Conservation (phyloP, 1,139 yeast species). For the Saccharomycopsis hybrid region DNA sequence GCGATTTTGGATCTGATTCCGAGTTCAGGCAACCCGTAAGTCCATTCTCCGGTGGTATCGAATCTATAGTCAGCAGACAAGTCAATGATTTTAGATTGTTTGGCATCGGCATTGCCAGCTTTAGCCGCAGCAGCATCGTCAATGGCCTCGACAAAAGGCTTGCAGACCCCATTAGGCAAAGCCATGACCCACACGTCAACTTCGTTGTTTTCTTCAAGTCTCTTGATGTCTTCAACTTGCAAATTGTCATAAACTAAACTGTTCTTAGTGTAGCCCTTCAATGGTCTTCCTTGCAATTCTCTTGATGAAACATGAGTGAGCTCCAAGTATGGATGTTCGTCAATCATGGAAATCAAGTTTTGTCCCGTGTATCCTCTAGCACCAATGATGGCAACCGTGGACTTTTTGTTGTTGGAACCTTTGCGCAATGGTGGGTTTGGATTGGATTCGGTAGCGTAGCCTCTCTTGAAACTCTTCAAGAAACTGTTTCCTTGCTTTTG, state of each 20-base stretch:
- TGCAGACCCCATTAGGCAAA: slow-evolving; percentile 94
- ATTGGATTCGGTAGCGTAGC: slow-evolving; percentile 40
- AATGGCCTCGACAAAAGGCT: slow-evolving; percentile 93
- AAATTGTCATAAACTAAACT: slow-evolving; percentile 78
- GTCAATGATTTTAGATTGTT: slow-evolving; percentile 74
- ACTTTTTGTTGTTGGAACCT: slow-evolving; percentile 58
- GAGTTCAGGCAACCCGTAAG: slow-evolving; percentile 84
- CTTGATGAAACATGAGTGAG: slow-evolving; percentile 92
- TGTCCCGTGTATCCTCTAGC: slow-evolving; percentile 98
- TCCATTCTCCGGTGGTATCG: slow-evolving; percentile 83
- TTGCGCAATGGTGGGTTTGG: slow-evolving; percentile 68
- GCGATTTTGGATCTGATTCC: slow-evolving; percentile 61
- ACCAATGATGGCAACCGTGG: slow-evolving; percentile 83
- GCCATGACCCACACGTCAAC: slow-evolving; percentile 99
- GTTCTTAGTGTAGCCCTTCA: slow-evolving; percentile 79
- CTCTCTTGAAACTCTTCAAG: slow-evolving; percentile 26
- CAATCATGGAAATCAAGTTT: slow-evolving; percentile 79
- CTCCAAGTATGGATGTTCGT: slow-evolving; percentile 81
- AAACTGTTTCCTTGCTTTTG: neutral
- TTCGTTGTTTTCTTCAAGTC: slow-evolving; percentile 65
- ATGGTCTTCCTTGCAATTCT: slow-evolving; percentile 81
- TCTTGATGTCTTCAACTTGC: slow-evolving; percentile 77
- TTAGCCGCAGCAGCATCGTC: slow-evolving; percentile 45
- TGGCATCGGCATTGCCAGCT: slow-evolving; percentile 20
- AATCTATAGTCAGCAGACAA: slow-evolving; percentile 94